Conservation (phyloP, 2,329 filamentous ascomycete genomes). For the Colletotrichum caudatum region DNA sequence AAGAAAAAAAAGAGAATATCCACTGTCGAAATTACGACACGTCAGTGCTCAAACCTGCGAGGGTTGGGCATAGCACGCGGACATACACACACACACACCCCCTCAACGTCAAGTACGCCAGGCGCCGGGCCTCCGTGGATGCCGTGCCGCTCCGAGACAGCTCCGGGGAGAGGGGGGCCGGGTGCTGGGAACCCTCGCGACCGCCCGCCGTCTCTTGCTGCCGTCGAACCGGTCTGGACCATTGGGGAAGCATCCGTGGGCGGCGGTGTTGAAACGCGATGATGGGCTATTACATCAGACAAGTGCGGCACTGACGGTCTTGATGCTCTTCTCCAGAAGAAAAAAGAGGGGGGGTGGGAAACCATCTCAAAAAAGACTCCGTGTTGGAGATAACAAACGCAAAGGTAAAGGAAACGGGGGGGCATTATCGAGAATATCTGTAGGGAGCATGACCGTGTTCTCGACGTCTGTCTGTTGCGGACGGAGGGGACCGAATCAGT, state of each 20-base stretch:
- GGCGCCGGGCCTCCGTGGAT: not conserved
- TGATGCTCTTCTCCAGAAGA: not conserved
- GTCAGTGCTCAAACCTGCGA: not conserved
- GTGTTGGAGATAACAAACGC: not conserved
- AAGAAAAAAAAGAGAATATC: not conserved
- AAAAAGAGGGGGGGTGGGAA: no score
- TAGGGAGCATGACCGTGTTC: not conserved
- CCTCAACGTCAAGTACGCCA: not conserved
- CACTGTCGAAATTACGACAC: constrained; percentile 16
- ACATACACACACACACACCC: no score
- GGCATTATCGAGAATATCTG: not conserved
- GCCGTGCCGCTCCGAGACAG: constrained; percentile 11
- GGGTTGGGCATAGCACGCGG: not conserved
- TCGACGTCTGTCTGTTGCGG: not conserved
- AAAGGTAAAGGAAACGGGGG: not conserved
- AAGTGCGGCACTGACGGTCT: constrained; percentile 13
- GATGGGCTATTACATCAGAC: constrained; percentile 31
- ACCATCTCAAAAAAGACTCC: not conserved
- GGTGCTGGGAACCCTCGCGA: not conserved
- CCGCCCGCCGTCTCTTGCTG: not conserved
- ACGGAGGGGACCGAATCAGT: not conserved
- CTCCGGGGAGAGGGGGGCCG: not conserved
- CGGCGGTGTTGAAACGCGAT: not conserved
- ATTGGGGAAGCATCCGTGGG: not conserved
- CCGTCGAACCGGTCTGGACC: not conserved